Conservation (phyloP, 306 rosid genomes). For the Prosopis cineraria region DNA sequence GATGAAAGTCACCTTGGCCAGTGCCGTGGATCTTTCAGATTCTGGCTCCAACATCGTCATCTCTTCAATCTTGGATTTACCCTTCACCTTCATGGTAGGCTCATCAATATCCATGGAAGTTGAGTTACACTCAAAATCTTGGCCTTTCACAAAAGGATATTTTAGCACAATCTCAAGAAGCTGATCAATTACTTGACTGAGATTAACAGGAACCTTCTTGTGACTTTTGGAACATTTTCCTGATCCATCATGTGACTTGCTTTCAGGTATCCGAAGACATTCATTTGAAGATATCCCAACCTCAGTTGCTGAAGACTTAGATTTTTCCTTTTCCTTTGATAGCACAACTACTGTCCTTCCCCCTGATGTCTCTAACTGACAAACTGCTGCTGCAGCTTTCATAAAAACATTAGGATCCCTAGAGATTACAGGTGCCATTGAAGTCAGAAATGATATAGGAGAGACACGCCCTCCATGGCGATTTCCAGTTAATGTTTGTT, state of each 20-base stretch:
- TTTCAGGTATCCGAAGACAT: conserved; percentile 76
- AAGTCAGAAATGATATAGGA: conserved; percentile 74
- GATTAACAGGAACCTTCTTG: conserved; percentile 89
- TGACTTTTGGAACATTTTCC: conserved; percentile 84
- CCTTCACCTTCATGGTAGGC: conserved; percentile 86
- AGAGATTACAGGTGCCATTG: conserved; percentile 91
- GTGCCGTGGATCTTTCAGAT: conserved; percentile 83
- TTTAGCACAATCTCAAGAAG: conserved; percentile 92
- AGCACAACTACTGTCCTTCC: conserved; percentile 82
- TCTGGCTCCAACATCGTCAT: conserved; percentile 58
- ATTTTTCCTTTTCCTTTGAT: conserved; percentile 79
- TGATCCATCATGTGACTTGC: conserved; percentile 75
- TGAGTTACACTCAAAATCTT: conserved; percentile 47
- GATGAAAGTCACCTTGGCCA: conserved; percentile 93
- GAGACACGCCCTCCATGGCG: conserved; percentile 85
- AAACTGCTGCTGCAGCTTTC: conserved; percentile 90
- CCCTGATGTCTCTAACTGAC: conserved; percentile 93
- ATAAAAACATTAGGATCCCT: conserved; percentile 95
- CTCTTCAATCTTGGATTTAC: conserved; percentile 92
- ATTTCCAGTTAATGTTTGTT: conserved; percentile 80
- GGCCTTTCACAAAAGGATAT: conserved; percentile 62
- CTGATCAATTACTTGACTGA: conserved; percentile 93
- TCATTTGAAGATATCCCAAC: conserved; percentile 75
- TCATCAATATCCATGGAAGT: conserved; percentile 92
- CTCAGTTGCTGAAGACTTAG: conserved; percentile 65